These are phyloP conservation scores for Acmispon strigosus DNA, from an alignment of 306 rosid genomes.

Conservation along the genomic window DNA sequence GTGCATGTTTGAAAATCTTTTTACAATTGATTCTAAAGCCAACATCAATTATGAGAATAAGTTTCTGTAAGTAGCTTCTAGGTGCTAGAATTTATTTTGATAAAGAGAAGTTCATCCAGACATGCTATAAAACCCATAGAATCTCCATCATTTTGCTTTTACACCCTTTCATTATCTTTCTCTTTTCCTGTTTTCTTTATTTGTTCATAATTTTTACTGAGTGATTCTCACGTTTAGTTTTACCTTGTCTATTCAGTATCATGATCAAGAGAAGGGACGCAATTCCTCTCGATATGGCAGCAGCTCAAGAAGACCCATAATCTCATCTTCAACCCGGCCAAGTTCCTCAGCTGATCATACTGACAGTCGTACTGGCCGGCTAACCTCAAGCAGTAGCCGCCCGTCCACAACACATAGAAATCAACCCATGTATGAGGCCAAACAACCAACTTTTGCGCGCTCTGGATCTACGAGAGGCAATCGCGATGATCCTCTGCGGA, in stretches of 20 bases:
- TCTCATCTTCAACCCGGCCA: constrained; percentile 59
- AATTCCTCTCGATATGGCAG: constrained; percentile 81
- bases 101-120: too few species aligned
- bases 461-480: constrained; percentile 43
- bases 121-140: background rate
- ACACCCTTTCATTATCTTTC: background rate
- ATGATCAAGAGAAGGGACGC: constrained; percentile 65
- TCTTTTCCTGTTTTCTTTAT: background rate
- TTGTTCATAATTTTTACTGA: background rate
- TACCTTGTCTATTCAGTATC: constrained; percentile 44
- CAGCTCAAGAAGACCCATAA: constrained; percentile 66
- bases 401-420: constrained; percentile 52
- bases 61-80: too few species aligned
- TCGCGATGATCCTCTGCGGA: constrained; percentile 84
- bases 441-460: constrained; percentile 46
- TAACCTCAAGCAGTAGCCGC: constrained; percentile 50
- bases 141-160: background rate
- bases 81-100: too few species aligned
- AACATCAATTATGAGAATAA: too few species aligned
- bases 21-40: too few species aligned
- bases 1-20: too few species aligned
- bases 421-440: constrained; percentile 46
- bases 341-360: constrained; percentile 74
- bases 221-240: background rate
- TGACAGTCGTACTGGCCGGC: constrained; percentile 57